Base-by-base conservation (phyloP, 2,329 filamentous ascomycete genomes). In the Trichoderma harzianum region DNA sequence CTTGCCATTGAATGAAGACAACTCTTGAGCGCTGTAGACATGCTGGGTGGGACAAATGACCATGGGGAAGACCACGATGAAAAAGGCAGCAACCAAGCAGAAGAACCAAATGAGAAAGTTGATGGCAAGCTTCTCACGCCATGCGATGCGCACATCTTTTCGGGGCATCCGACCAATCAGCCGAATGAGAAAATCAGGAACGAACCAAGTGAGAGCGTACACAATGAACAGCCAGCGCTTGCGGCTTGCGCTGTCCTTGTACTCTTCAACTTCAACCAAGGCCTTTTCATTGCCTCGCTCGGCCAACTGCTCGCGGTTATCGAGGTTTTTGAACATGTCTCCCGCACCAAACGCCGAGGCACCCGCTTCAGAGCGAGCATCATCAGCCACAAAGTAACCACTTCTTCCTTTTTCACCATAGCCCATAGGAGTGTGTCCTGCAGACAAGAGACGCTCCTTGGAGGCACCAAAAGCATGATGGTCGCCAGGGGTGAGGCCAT, bases 251-350 rank as follows among this genome's bases (percentile, higher is more conserved):
- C 93, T 95, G 73, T 93, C 89, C 60, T 89, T 89, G 74, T 91
- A 89, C 77, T 95, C 93, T 74, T 99, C 96, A 2, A 99, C 93
- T 81, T 98, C 95, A 72, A 93, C 90, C 83, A 98, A 89, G 18
- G 93, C 90, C 82, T 95, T 94, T 76, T 97, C 93, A 75, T 97
- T 97, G 73, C 93, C 93, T 76, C 97, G 95, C 82, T 98, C 95
- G 0, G 95, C 93, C 89, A 99, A 94, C 79, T 97, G 93, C 79
- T 97, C 93, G 74, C 94, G 90, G 7, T 95, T 98, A 76, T 98
- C 95, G 8, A 98, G 86, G 77, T 98, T 97, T 78, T 94, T 93
- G 86, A 99, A 99, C 95, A 99, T 97, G 80, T 99, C 96, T 8
- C 96, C 95, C 68, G 89, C 93, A 62, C 95, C 93, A 79, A 97